phyloP scores from a whole-genome alignment of 257 asterid genomes.

The Echites panduratus region DNA sequence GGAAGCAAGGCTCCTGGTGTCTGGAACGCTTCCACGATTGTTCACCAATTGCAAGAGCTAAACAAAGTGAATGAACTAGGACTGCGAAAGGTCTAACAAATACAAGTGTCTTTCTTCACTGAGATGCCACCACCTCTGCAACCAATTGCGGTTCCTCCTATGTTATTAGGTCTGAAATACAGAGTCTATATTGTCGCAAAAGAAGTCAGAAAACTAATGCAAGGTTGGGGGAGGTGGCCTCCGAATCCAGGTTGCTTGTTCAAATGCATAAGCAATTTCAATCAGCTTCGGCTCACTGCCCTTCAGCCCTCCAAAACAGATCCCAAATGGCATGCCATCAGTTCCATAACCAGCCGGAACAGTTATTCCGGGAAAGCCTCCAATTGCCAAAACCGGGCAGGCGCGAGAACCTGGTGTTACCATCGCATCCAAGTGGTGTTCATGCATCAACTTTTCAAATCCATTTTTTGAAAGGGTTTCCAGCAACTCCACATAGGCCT shows the following conservation, averaged over 20 bases:
- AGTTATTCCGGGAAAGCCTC: conserved; percentile 58
- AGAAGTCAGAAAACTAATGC: background rate
- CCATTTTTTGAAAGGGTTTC: conserved; percentile 40
- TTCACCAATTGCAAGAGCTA: no score
- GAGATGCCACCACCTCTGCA: no score
- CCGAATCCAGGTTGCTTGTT: conserved; percentile 49
- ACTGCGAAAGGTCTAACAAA: no score
- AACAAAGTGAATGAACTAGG: no score
- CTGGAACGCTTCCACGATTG: no score
- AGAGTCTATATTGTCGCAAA: background rate
- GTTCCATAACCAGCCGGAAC: conserved; percentile 56
- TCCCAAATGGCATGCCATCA: conserved; percentile 56
- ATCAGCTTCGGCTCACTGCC: conserved; percentile 52
- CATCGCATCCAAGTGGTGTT: conserved; percentile 47
- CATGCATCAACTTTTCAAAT: conserved; percentile 49
- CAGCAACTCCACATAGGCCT: conserved; percentile 30
- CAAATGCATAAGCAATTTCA: conserved; percentile 61
- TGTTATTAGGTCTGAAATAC: no score
- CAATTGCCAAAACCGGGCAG: conserved; percentile 44
- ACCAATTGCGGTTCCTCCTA: no score
- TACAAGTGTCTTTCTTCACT: no score
- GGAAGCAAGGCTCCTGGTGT: no score
- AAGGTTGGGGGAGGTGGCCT: conserved; percentile 35
- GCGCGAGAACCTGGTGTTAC: conserved; percentile 34
- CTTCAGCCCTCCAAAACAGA: conserved; percentile 56